These are phyloP conservation scores for Aspergillus nanangensis DNA, from an alignment of 495 filamentous ascomycete species.

Conservation along the genomic window DNA sequence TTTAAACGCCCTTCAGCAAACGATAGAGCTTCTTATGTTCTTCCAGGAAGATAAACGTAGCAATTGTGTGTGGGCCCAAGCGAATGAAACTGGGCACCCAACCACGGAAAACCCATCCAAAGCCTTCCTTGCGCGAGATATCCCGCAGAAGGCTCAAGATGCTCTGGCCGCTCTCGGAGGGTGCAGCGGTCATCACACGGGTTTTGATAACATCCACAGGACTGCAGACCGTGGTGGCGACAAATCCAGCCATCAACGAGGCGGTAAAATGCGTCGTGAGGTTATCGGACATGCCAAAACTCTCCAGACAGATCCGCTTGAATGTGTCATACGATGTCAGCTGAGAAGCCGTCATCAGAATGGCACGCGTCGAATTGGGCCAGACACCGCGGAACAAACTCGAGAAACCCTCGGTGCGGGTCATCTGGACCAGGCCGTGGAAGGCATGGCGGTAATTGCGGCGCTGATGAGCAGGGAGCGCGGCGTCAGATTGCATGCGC, in stretches of 20 bases:
- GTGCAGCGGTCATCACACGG: slow-evolving; percentile 75
- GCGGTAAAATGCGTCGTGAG: slow-evolving; percentile 83
- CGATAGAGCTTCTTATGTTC: slow-evolving; percentile 59
- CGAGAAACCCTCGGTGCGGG: slow-evolving; percentile 65
- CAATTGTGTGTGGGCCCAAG: slow-evolving; percentile 89
- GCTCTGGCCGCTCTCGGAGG: slow-evolving; percentile 48
- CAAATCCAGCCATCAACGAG: slow-evolving; percentile 81
- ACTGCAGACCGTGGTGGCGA: slow-evolving; percentile 91
- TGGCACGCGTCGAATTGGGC: slow-evolving; percentile 85
- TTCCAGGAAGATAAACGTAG: slow-evolving; percentile 93
- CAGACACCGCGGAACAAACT: slow-evolving; percentile 83
- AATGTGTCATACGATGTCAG: slow-evolving; percentile 89
- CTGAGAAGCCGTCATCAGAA: slow-evolving; percentile 91
- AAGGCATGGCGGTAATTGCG: slow-evolving; percentile 87
- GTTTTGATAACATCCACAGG: slow-evolving; percentile 99
- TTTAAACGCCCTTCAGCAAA: slow-evolving; percentile 36
- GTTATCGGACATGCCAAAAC: slow-evolving; percentile 68
- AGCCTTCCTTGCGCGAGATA: slow-evolving; percentile 72
- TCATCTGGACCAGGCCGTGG: slow-evolving; percentile 82
- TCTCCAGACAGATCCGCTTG: slow-evolving; percentile 69
- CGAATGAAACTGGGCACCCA: slow-evolving; percentile 96
- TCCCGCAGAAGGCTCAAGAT: slow-evolving; percentile 57
- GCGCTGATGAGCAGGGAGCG: slow-evolving; percentile 66
- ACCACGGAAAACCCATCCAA: slow-evolving; percentile 91
- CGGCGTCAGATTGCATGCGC: slow-evolving; percentile 94